A percentile compares a stretch with the other conserved stretches of the same genome.
These are phyloP conservation scores for Stephania japonica DNA, from an alignment of 164 flowering plant species.

Conservation along the genomic window DNA sequence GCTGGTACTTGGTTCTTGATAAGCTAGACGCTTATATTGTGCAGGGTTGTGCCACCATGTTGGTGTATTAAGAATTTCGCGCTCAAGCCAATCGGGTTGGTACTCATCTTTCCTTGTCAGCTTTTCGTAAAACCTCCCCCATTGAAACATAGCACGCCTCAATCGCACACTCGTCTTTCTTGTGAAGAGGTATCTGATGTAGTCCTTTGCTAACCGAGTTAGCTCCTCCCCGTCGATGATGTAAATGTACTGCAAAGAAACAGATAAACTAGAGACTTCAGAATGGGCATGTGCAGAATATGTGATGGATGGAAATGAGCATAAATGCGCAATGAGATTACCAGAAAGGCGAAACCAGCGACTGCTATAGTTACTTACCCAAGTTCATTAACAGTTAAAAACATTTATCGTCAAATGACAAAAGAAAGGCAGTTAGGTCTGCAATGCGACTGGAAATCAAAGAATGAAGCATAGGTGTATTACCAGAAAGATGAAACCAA, in stretches of 20 bases:
- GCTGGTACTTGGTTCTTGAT: constrained; percentile 4
- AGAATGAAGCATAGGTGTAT: not conserved
- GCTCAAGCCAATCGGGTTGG: constrained; percentile 43
- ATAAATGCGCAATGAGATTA: constrained; percentile 11
- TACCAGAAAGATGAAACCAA: constrained; percentile 66
- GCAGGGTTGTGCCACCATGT: constrained; percentile 58
- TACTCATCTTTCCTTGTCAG: constrained; percentile 22
- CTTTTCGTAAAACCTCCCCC: constrained; percentile 23
- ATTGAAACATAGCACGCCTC: constrained; percentile 26
- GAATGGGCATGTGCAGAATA: no score
- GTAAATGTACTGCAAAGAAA: constrained; percentile 49
- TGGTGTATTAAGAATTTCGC: constrained; percentile 40
- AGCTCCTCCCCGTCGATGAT: constrained; percentile 54
- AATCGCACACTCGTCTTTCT: constrained; percentile 45
- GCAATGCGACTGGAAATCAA: not conserved
- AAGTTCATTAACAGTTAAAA: not conserved
- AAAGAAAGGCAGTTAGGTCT: not conserved
- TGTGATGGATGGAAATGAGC: no score
- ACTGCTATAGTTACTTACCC: not conserved
- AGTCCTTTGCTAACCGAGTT: constrained; percentile 39
- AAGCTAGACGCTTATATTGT: constrained; percentile 21
- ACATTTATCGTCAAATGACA: not conserved
- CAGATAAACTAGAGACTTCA: not conserved
- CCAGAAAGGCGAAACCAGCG: constrained; percentile 49
- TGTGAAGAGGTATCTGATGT: constrained; percentile 34